Percentiles rank a stretch among this genome's conserved stretches.
These are phyloP conservation scores for Sclerotinia subarctica DNA, from an alignment of 2,329 filamentous ascomycete species.

Conservation along the genomic window DNA sequence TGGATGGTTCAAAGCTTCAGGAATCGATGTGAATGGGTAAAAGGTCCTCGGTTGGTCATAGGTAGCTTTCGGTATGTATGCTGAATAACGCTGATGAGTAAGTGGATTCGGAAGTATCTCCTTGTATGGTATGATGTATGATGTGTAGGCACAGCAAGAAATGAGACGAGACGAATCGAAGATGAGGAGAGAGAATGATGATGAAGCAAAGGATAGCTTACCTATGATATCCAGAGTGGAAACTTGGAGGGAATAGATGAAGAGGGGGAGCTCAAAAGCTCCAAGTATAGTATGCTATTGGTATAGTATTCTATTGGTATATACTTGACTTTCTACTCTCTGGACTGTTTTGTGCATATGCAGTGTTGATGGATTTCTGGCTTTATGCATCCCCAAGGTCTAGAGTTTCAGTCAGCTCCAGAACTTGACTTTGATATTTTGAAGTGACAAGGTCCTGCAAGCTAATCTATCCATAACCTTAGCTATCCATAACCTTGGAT, in stretches of 20 bases:
- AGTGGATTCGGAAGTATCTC: neutral
- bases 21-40: neutral
- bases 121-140: neutral
- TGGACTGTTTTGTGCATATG: neutral
- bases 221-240: too few species aligned
- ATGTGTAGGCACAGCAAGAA: neutral
- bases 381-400: neutral
- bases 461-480: too few species aligned
- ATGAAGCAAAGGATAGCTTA: neutral
- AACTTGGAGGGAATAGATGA: too few species aligned
- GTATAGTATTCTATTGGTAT: too few species aligned
- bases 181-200: neutral
- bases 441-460: too few species aligned
- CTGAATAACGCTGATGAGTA: conserved; percentile 1
- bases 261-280: too few species aligned
- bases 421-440: neutral
- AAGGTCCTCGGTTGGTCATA: too few species aligned
- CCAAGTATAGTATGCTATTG: too few species aligned
- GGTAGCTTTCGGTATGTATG: too few species aligned
- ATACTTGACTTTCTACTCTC: neutral
- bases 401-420: neutral
- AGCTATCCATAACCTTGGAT: too few species aligned
- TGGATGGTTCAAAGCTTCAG: neutral
- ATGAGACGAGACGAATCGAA: neutral
- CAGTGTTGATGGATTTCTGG: neutral